phyloP scores from a whole-genome alignment of 139 green algal species.

The Zygnema circumcarinatum region DNA sequence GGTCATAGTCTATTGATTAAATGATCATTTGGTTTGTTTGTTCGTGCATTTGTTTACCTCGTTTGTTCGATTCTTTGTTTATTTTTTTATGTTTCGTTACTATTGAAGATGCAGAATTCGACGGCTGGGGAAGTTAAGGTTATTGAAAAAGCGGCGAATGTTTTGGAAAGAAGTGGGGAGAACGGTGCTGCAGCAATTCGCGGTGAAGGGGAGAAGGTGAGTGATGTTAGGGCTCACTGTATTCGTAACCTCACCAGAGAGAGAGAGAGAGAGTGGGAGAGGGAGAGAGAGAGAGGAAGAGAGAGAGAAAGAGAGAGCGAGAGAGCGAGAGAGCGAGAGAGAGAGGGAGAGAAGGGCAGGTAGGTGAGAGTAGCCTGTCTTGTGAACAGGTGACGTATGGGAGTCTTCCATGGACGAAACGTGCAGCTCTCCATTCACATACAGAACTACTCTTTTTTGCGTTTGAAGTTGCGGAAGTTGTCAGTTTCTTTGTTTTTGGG shows the following conservation, averaged over 20 bases:
- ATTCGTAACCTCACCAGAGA: not conserved
- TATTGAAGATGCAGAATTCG: not conserved
- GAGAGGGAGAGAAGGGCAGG: not conserved
- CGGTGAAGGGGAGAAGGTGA: not conserved
- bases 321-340: not conserved
- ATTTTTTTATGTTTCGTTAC: not conserved
- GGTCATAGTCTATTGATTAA: too few species aligned
- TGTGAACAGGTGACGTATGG: not conserved
- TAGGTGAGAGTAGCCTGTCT: not conserved
- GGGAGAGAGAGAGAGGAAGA: not conserved
- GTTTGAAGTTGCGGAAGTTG: too few species aligned
- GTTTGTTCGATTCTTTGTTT: not conserved
- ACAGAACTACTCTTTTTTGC: not conserved
- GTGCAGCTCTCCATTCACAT: not conserved
- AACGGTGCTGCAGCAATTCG: not conserved
- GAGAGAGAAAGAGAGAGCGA: conserved; percentile 7
- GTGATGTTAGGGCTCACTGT: not conserved
- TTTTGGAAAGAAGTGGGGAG: not conserved
- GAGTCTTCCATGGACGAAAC: not conserved
- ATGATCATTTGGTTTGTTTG: too few species aligned
- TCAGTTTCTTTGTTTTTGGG: not conserved
- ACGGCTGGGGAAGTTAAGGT: not conserved
- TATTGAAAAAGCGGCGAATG: not conserved
- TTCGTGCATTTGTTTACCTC: not conserved
- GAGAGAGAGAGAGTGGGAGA: conserved; percentile 6